Conservation (phyloP, 345 rosid species). For the Diplotaxis tenuifolia region DNA sequence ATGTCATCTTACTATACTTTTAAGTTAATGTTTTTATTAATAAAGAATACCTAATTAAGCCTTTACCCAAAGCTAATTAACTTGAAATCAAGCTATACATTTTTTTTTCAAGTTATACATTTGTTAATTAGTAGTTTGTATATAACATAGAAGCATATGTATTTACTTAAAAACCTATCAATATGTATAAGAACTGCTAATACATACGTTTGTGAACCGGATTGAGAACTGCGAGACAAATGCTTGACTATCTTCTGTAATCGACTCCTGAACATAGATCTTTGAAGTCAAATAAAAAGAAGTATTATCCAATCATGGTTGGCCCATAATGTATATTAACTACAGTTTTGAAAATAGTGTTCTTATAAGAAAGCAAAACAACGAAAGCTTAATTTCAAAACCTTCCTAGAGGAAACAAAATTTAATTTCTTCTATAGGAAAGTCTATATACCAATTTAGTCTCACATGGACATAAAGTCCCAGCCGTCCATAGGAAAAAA, state of each 20-base stretch:
- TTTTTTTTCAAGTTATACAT: background rate
- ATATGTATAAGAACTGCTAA: background rate
- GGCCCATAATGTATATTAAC: background rate
- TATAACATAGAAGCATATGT: background rate
- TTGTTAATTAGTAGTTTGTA: background rate
- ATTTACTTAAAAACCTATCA: background rate
- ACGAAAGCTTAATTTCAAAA: slow-evolving; percentile 9
- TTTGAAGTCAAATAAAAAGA: background rate
- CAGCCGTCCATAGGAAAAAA: slow-evolving; percentile 25
- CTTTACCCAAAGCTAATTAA: background rate
- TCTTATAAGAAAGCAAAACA: slow-evolving; percentile 12
- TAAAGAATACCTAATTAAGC: background rate
- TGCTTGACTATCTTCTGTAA: background rate
- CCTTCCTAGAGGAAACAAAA: background rate
- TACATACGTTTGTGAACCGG: background rate
- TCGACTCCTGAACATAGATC: background rate
- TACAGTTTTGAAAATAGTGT: background rate
- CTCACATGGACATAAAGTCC: slow-evolving; percentile 27
- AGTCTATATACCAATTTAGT: background rate
- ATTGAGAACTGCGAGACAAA: background rate
- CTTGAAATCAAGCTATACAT: too few species aligned
- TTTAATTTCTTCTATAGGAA: background rate
- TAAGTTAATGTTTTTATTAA: background rate
- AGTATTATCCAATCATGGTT: background rate
- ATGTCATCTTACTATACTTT: background rate